These are phyloP conservation scores for Epichloe sylvatica DNA, from an alignment of 2,329 filamentous ascomycete species.

Conservation along the genomic window DNA sequence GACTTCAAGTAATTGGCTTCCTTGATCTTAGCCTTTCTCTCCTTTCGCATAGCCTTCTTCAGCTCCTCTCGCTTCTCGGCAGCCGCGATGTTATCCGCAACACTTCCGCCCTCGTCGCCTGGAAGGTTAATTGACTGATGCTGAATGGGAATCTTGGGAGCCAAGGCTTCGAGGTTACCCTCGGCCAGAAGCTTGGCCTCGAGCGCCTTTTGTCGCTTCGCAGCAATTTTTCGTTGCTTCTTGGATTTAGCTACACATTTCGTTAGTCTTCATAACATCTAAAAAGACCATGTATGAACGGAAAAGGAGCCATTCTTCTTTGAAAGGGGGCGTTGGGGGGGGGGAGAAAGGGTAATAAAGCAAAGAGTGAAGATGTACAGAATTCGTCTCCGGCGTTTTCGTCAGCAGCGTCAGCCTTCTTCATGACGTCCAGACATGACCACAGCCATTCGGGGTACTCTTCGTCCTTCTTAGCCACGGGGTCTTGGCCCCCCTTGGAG, in stretches of 20 bases:
- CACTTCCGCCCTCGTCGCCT: slow-evolving; percentile 26
- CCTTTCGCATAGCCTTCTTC: slow-evolving; percentile 57
- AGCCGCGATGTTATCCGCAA: slow-evolving; percentile 33
- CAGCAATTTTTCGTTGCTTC: slow-evolving; percentile 60
- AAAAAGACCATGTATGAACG: background rate
- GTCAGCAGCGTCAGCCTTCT: slow-evolving; percentile 37
- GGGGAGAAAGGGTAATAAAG: background rate
- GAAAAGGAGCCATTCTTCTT: background rate
- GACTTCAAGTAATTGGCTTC: slow-evolving; percentile 75
- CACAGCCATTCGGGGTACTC: slow-evolving; percentile 76
- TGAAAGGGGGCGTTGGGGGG: no score
- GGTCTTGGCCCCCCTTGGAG: slow-evolving; percentile 58
- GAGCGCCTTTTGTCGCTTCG: slow-evolving; percentile 43
- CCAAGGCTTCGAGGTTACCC: slow-evolving; percentile 51
- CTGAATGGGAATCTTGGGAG: slow-evolving; percentile 58
- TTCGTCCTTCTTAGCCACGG: slow-evolving; percentile 57
- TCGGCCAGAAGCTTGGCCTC: slow-evolving; percentile 48
- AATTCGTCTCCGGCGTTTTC: slow-evolving; percentile 58
- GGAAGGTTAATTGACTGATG: slow-evolving; percentile 68
- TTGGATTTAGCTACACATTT: slow-evolving; percentile 58
- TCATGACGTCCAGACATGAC: slow-evolving; percentile 51
- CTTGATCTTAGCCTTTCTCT: slow-evolving; percentile 66
- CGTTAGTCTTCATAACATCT: background rate
- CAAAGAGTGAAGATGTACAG: slow-evolving; percentile 42
- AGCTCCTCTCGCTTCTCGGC: slow-evolving; percentile 44